A percentile compares a stretch with the other conserved stretches of the same genome.
Evolutionary conservation across 2,329 filamentous ascomycete species (phyloP).

Genomic region (Cordyceps tenuipes): DNA sequence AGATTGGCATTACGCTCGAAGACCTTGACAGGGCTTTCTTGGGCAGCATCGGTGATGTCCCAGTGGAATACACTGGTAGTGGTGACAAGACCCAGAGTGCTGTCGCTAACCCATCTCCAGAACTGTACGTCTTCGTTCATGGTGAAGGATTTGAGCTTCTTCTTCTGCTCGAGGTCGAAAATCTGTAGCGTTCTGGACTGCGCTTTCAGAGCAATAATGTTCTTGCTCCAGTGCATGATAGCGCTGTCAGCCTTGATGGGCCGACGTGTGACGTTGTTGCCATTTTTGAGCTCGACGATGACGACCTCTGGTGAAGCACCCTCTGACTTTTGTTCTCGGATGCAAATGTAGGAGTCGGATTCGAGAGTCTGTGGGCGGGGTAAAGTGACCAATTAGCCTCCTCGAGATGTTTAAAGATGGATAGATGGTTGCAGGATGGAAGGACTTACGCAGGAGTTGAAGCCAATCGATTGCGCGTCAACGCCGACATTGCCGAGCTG

Average conservation of each 20-base stretch:
- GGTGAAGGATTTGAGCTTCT: conserved; percentile 91
- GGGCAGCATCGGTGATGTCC: conserved; percentile 84
- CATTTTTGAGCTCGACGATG: conserved; percentile 95
- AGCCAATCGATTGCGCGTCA: conserved; percentile 53
- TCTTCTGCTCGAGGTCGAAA: conserved; percentile 87
- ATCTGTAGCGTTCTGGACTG: conserved; percentile 93
- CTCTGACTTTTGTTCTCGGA: conserved; percentile 87
- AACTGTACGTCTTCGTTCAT: conserved; percentile 98
- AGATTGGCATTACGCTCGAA: conserved; percentile 94
- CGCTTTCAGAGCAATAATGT: conserved; percentile 94
- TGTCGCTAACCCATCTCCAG: conserved; percentile 98
- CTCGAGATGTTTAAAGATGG: not conserved
- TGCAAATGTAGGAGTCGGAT: conserved; percentile 93
- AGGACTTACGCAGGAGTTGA: conserved; percentile 66
- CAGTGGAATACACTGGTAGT: conserved; percentile 91
- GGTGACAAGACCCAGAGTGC: conserved; percentile 80
- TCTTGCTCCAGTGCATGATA: conserved; percentile 97
- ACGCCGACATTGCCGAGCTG: conserved; percentile 48
- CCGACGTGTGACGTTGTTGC: conserved; percentile 87
- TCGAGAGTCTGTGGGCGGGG: conserved; percentile 68
- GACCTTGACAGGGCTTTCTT: conserved; percentile 74
- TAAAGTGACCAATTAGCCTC: conserved; percentile 17
- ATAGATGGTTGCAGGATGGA: not conserved
- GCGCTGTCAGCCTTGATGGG: conserved; percentile 99
- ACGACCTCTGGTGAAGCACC: conserved; percentile 84